Evolutionary conservation across 2,329 filamentous ascomycete genomes (phyloP), one percentile per base, ranked within the genome.

Genomic region (Aspergillus unguis): DNA sequence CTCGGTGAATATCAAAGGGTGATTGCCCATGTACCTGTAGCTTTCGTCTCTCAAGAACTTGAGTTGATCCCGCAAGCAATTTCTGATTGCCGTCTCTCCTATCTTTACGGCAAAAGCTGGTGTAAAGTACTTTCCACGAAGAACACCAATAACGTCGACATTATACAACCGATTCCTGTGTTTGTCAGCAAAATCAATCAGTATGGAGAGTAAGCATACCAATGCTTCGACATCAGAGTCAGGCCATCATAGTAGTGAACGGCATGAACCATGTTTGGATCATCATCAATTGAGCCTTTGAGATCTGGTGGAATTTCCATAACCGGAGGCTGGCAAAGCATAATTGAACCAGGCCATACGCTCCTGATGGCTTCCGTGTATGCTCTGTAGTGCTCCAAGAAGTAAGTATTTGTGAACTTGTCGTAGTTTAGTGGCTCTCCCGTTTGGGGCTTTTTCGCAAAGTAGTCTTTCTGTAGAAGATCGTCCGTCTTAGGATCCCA

Each of bases 241-340:
- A 99, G 87, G 8, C 94, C 94, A 63, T 99, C 94, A 70, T 99
- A 99, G 68, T 90, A 99, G 72, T 99, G 94, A 1, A 92, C 90
- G 7, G 94, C 87, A 69, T 96, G 97, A 2, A 92, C 88, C 82
- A 97, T 87, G 57, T 86, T 89, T 3, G 85, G 85, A 61, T 99
- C 92, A 62, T 97, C 92, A 65, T 97, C 92, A 28, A 80, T 76
- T 0, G 92, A 96, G 9, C 85, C 92, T 70, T 94, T 95, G 67
- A 97, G 87, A 41, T 79, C 78, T 0, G 95, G 94, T 0, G 94
- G 94, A 9, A 99, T 83, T 73, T 99, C 94, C 61, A 96, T 82
- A 0, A 94, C 91, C 0, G 92, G 90, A 8, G 89, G 92, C 65
- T 99, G 92, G 71, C 92, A 91, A 52, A 99, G 83, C 75, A 99